Evolutionary conservation across 2,329 filamentous ascomycete species (phyloP), one percentile per base, ranked within the genome.

Genomic region (Fusarium pseudonygamai): DNA sequence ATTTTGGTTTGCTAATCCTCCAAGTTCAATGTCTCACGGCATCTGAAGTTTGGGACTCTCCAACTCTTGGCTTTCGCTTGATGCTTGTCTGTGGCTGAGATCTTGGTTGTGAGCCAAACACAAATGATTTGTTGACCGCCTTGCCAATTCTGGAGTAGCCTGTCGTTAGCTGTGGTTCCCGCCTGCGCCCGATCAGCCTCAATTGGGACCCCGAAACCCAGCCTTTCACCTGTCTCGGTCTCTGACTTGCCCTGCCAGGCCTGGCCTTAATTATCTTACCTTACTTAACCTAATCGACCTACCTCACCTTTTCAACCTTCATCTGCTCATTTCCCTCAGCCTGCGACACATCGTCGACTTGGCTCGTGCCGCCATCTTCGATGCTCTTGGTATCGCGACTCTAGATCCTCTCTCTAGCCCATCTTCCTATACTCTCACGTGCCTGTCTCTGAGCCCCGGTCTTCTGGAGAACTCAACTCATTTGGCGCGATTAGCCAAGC

Each of bases 141-240:
- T 78, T 78, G 34, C 77, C 72, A 16, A 32, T 75, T 75, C 36
- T 52, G 55, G 65, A 40, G 60, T 79, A 78, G 76, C 43, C 53
- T 34, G 28, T 46, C 42, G 8, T 36, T 65, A 57, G 55, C 63
- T 69, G 57, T 64, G 50, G 72, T 75, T 65, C 62, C 63, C 58
- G 59, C 68, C 64, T 69, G 67, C 64, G 74, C 75, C 72, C 63
- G 67, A 75, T 77, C 76, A 78, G 76, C 76, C 76, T 78, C 76
- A 78, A 78, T 75, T 67, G 56, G 60, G 63, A 63, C 69, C 69
- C 70, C 63, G 70, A 73, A 52, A 63, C 65, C 74, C 74, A 77
- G 74, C 72, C 75, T 77, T 76, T 53, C 59, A n/a, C 50, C 50
- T 47, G 45, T 30, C 45, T 47, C 20, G 45, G 26, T 28, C n/a